Conservation (phyloP, 2,329 filamentous ascomycete species). For the Biscogniauxia sp. region DNA sequence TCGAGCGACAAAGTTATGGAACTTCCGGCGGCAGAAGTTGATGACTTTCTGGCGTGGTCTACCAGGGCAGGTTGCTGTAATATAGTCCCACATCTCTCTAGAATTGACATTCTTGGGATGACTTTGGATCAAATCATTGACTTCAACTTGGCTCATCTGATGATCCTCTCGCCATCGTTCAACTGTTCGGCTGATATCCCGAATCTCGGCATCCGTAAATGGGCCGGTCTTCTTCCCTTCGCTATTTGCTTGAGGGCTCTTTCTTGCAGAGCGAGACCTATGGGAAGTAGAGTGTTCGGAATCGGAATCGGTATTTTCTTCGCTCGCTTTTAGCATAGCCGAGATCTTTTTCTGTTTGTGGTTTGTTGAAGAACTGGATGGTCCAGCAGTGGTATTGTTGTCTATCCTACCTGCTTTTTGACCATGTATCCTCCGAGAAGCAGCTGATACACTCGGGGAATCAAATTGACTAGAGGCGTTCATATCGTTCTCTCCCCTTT, state of each 20-base stretch:
- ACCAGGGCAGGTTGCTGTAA: slow-evolving; percentile 48
- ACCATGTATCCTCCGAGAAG: slow-evolving; percentile 12
- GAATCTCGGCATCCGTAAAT: slow-evolving; percentile 45
- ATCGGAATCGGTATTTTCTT: slow-evolving; percentile 6
- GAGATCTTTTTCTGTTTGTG: slow-evolving; percentile 21
- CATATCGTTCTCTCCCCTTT: slow-evolving; percentile 4
- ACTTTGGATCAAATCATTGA: slow-evolving; percentile 46
- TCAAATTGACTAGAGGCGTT: slow-evolving; percentile 8
- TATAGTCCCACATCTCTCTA: slow-evolving; percentile 47
- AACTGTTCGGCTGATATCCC: slow-evolving; percentile 40
- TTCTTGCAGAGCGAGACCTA: background rate
- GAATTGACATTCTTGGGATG: slow-evolving; percentile 25
- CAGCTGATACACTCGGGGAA: slow-evolving; percentile 20
- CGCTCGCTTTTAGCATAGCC: slow-evolving; percentile 16
- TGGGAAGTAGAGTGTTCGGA: background rate
- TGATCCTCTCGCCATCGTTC: slow-evolving; percentile 44
- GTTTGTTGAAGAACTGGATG: slow-evolving; percentile 13
- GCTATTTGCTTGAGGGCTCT: slow-evolving; percentile 2
- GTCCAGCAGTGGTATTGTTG: slow-evolving; percentile 7
- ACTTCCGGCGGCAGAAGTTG: slow-evolving; percentile 58
- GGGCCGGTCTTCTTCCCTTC: slow-evolving; percentile 31
- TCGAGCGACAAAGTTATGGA: slow-evolving; percentile 62
- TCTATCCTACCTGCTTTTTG: background rate
- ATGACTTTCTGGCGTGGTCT: slow-evolving; percentile 54
- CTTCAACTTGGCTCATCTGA: slow-evolving; percentile 40